These are phyloP conservation scores for Aspergillus leporis DNA, from an alignment of 495 filamentous ascomycete genomes.

Conservation along the genomic window DNA sequence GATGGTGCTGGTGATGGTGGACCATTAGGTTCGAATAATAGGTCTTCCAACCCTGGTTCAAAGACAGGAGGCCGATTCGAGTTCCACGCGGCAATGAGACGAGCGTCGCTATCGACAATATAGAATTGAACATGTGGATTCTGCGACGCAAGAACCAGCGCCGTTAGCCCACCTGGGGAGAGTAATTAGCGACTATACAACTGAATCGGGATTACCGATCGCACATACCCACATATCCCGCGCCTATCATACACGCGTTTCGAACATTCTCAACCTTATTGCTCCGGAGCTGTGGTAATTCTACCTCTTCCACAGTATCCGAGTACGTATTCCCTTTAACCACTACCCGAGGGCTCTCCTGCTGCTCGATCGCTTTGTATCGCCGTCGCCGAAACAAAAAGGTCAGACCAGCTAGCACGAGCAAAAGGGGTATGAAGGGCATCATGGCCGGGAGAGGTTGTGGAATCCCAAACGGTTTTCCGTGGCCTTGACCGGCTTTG, in stretches of 20 bases:
- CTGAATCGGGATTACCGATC: background rate
- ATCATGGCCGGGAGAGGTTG: constrained; percentile 12
- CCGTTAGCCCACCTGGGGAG: constrained; percentile 66
- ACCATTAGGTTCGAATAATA: constrained; percentile 16
- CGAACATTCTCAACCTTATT: constrained; percentile 19
- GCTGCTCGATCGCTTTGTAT: constrained; percentile 14
- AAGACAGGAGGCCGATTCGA: constrained; percentile 70
- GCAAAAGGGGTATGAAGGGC: constrained; percentile 18
- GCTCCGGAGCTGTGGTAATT: background rate
- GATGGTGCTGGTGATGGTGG: background rate
- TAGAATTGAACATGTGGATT: constrained; percentile 68
- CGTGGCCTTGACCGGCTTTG: background rate
- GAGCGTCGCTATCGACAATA: constrained; percentile 67
- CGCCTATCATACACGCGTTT: constrained; percentile 23
- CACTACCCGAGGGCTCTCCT: constrained; percentile 13
- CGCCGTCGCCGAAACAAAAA: constrained; percentile 19
- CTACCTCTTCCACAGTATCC: constrained; percentile 14
- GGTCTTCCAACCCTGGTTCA: constrained; percentile 47
- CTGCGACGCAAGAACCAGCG: constrained; percentile 69
- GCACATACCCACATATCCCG: constrained; percentile 20
- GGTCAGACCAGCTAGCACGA: constrained; percentile 19
- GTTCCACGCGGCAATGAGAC: constrained; percentile 72
- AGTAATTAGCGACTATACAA: background rate
- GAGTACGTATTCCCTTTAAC: constrained; percentile 27
- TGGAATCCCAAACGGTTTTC: background rate